Evolutionary conservation across 495 filamentous ascomycete species (phyloP).

Genomic region (Hypoxylon trugodes): DNA sequence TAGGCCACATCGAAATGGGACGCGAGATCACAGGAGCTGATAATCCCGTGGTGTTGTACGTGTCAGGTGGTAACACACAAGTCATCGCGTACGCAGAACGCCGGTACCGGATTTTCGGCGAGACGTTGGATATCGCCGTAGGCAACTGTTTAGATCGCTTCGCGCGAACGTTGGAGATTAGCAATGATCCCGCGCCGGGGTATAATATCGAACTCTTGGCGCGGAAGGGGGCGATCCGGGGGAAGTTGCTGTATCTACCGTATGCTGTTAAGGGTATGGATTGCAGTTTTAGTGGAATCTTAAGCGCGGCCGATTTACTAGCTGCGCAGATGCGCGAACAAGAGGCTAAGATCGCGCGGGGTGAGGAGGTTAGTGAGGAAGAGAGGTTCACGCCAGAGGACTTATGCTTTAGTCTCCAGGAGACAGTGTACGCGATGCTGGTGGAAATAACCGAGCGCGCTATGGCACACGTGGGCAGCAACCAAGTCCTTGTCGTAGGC

Average conservation of each 20-base stretch:
- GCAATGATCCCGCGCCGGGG: slow-evolving; percentile 94
- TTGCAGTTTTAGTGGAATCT: slow-evolving; percentile 90
- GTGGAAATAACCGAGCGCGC: slow-evolving; percentile 98
- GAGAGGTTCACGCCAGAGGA: slow-evolving; percentile 75
- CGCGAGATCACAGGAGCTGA: slow-evolving; percentile 87
- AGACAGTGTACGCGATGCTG: slow-evolving; percentile 94
- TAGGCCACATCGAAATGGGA: slow-evolving; percentile 99
- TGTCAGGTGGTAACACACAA: slow-evolving; percentile 96
- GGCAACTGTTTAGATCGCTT: slow-evolving; percentile 98
- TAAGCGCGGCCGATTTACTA: slow-evolving; percentile 80
- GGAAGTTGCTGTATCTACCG: slow-evolving; percentile 82
- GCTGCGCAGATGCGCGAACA: slow-evolving; percentile 68
- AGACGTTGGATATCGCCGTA: slow-evolving; percentile 96
- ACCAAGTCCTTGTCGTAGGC: slow-evolving; percentile 91
- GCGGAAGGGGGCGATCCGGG: slow-evolving; percentile 70
- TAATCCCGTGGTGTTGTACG: slow-evolving; percentile 97
- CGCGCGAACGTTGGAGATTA: slow-evolving; percentile 86
- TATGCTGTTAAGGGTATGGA: slow-evolving; percentile 99
- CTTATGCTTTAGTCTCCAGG: slow-evolving; percentile 93
- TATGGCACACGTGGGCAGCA: slow-evolving; percentile 95
- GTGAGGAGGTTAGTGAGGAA: slow-evolving; percentile 45
- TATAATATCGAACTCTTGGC: slow-evolving; percentile 98
- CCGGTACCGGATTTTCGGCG: slow-evolving; percentile 96
- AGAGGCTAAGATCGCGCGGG: slow-evolving; percentile 47
- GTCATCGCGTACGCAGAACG: slow-evolving; percentile 96